Base-by-base conservation (phyloP, 768 basidiomycete genomes). In the Symmetrospora coprosmae region DNA sequence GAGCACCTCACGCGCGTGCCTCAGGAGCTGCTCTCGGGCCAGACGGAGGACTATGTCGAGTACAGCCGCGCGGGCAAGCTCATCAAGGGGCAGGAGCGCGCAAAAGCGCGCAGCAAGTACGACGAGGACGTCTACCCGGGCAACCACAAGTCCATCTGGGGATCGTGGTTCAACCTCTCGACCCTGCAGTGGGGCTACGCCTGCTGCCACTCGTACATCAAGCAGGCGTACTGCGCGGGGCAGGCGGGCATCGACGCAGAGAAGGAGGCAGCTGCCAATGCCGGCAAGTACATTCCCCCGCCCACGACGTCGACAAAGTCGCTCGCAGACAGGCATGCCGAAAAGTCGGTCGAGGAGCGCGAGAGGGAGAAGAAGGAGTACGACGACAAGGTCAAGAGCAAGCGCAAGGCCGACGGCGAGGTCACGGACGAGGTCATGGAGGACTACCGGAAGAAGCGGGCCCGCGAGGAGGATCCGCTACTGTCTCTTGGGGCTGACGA, bases 71-170 rank as follows among this genome's bases (percentile, higher is more conserved):
- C 50, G 7, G 94, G 94, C 19, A 82, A 86, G 69, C 79, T 97
- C 55, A 78, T 97, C 66, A 91, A 87, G 74, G 94, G 94, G 30
- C 81, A 81, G 63, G 94, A 97, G 75, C 79, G 82, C 50, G 88
- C 82, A 1, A 89, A 89, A 71, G 81, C 81, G 39, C 79, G 78
- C 69, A 90, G 88, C 30, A 99, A 96, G 73, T 99, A 99, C 73
- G 83, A 86, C 4, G 94, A 99, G 75, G 89, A 97, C 79, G 90
- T 90, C 6, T 83, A 80, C 66, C 75, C 85, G 68, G 91, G 90
- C 73, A 99, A 99, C 69, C 94, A 99, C 69, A 89, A 85, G 0
- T 76, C 81, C 4, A 83, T 96, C n/a, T 99, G 94, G 94, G 94
- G 94, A 43, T 99, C 94, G 41, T 97, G 83, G 82, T 97, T 86